Evolutionary conservation across 2,329 filamentous ascomycete genomes (phyloP).

Genomic region (Penicillium sp.): DNA sequence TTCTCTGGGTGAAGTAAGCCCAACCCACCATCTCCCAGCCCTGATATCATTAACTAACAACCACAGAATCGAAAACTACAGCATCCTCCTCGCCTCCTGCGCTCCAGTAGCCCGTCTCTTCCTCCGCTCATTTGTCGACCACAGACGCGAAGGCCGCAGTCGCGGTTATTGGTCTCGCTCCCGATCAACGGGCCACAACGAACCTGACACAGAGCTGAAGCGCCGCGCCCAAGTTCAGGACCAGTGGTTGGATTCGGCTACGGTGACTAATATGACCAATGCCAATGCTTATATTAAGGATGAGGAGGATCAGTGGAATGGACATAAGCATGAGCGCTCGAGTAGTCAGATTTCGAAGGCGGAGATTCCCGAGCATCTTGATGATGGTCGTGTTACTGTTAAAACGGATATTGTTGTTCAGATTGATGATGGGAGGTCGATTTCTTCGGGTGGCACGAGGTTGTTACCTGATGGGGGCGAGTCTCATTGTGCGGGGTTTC

Average conservation of each 20-base stretch:
- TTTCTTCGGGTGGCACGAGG: slow-evolving; percentile 16
- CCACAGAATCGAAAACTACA: slow-evolving; percentile 38
- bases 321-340: slow-evolving; percentile 9
- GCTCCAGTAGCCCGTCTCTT: slow-evolving; percentile 36
- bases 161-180: slow-evolving; percentile 26
- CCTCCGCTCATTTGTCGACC: slow-evolving; percentile 30
- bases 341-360: slow-evolving; percentile 13
- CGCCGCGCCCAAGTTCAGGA: slow-evolving; percentile 3
- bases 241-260: slow-evolving; percentile 21
- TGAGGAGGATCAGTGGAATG: slow-evolving; percentile 17
- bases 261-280: not conserved
- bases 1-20: slow-evolving; percentile 40
- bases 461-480: slow-evolving; percentile 19
- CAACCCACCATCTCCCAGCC: not conserved
- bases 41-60: not conserved
- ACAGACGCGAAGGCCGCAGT: slow-evolving; percentile 18
- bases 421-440: slow-evolving; percentile 22
- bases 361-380: slow-evolving; percentile 10
- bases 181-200: slow-evolving; percentile 16
- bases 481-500: not conserved
- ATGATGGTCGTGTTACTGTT: slow-evolving; percentile 24
- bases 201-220: slow-evolving; percentile 20
- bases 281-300: slow-evolving; percentile 7
- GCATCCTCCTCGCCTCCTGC: slow-evolving; percentile 37
- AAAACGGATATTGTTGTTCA: slow-evolving; percentile 35